These are phyloP conservation scores for Juglanconis juglandina DNA, from an alignment of 2,329 filamentous ascomycete genomes.

Conservation along the genomic window DNA sequence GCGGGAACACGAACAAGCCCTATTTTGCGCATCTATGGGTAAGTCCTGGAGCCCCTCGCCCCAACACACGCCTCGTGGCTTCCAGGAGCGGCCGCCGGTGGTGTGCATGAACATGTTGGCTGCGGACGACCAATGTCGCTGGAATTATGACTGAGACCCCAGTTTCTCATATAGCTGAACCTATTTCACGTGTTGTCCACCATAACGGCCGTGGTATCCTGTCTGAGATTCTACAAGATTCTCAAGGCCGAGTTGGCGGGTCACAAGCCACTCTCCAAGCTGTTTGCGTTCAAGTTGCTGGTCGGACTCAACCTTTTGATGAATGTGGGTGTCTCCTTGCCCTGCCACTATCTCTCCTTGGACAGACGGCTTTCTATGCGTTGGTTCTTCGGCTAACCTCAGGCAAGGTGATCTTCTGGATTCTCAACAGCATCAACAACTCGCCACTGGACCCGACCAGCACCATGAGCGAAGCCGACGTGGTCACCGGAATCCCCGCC, in stretches of 20 bases:
- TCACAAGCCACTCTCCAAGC: slow-evolving; percentile 28
- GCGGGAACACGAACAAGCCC: slow-evolving; percentile 25
- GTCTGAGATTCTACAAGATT: slow-evolving; percentile 26
- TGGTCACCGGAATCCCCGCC: slow-evolving; percentile 23
- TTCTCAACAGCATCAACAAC: slow-evolving; percentile 20
- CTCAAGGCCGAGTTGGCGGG: slow-evolving; percentile 26
- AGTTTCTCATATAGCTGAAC: slow-evolving; percentile 18
- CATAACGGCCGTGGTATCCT: slow-evolving; percentile 23
- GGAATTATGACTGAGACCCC: background rate
- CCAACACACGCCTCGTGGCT: no score
- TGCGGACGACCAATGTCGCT: background rate
- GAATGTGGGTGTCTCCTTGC: slow-evolving; percentile 20
- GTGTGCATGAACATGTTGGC: no score
- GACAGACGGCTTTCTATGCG: background rate
- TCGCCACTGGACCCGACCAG: slow-evolving; percentile 18
- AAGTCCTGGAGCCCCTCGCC: background rate
- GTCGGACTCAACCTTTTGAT: slow-evolving; percentile 29
- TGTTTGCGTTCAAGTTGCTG: slow-evolving; percentile 33
- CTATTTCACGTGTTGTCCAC: slow-evolving; percentile 26
- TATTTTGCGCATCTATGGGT: slow-evolving; percentile 31
- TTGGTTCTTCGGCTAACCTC: background rate
- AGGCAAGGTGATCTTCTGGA: slow-evolving; percentile 17
- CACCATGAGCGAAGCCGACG: slow-evolving; percentile 22
- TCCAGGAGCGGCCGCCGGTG: no score
- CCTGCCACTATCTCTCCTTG: background rate